These are phyloP conservation scores for Mycena rosella DNA, from an alignment of 768 basidiomycete genomes.

Conservation along the genomic window DNA sequence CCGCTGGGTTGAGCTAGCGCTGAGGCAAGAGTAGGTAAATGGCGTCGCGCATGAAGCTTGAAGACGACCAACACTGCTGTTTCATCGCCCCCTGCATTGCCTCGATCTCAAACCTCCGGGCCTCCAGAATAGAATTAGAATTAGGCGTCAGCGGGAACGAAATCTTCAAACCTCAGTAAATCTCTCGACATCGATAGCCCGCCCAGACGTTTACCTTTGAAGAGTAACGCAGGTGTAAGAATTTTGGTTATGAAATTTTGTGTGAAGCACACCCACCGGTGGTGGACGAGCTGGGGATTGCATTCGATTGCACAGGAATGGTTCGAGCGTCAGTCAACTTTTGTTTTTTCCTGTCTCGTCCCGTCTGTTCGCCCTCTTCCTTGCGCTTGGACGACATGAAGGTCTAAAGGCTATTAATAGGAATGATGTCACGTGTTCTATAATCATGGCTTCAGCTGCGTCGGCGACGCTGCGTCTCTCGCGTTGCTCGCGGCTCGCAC, in stretches of 20 bases:
- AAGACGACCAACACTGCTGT: slow-evolving; percentile 66
- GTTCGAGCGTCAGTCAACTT: slow-evolving; percentile 74
- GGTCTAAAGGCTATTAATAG: slow-evolving; percentile 6
- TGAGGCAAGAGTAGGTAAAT: slow-evolving; percentile 44
- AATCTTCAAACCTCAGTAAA: slow-evolving; percentile 77
- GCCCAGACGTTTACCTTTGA: slow-evolving; percentile 65
- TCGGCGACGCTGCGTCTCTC: slow-evolving; percentile 48
- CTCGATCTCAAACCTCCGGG: slow-evolving; percentile 88
- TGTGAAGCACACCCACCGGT: slow-evolving; percentile 50
- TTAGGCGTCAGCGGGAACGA: not conserved
- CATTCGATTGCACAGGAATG: slow-evolving; percentile 71
- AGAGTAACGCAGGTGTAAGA: not conserved
- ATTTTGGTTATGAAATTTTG: slow-evolving; percentile 4
- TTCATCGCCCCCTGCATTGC: slow-evolving; percentile 92
- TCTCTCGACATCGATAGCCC: slow-evolving; percentile 87
- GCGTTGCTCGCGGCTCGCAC: slow-evolving; percentile 25
- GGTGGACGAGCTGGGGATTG: slow-evolving; percentile 57
- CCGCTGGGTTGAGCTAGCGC: slow-evolving; percentile 78
- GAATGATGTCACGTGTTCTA: slow-evolving; percentile 1
- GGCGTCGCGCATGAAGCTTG: not conserved
- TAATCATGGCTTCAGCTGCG: too few relatives aligned
- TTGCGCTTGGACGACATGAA: slow-evolving; percentile 54
- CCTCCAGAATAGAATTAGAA: slow-evolving; percentile 56
- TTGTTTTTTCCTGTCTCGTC: slow-evolving; percentile 76
- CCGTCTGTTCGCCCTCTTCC: slow-evolving; percentile 48